Evolutionary conservation across 495 filamentous ascomycete species (phyloP), one percentile per base, ranked within the genome.

Genomic region (Aspergillus asperescens): DNA sequence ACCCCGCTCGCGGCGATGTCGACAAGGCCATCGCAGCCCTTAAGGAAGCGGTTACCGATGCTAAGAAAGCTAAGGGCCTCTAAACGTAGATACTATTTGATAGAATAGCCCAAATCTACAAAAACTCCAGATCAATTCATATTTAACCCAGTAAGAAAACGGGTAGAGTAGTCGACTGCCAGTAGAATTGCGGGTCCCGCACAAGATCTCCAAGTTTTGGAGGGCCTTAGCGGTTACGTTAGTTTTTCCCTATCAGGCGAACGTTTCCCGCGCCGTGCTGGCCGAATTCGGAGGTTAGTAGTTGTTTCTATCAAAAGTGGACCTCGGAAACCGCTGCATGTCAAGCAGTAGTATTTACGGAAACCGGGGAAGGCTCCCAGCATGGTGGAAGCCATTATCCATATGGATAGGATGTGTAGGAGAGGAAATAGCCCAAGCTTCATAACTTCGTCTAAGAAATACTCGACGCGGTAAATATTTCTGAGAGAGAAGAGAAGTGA

Each of bases 11-110:
- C 28, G 71, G 72, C 22, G 89, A 98, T 65, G 81, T 97, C 62
- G 85, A 93, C 34, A 84, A 84, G 54, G 93, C 91, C 19, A 73
- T 96, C 55, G 74, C 79, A 57, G 86, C 86, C 24, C 69, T 98
- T 55, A 85, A 86, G 75, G 79, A 81, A 54, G 80, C 82, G 15
- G 68, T 96, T 57, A 63, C 72, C 2, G 92, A 95, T 67, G 85
- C 81, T n/a, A 74, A 73, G 63, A 62, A 71, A 57, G 72, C 71
- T 18, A 77, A 74, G 69, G 72, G 74, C 31, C 44, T 74, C 60
- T 74, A 73, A 63, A 54, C 25, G 22, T 23, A 34, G 7, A 15
- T 35, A 20, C n/a, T 40, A 34, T 24, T 9, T n/a, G 25, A 25
- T 32, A 34, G 15, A 19, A 56, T 37, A 44, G 22, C 35, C 18